Conservation (phyloP, 1,284 basidiomycete genomes). For the Entoloma clypeatum region DNA sequence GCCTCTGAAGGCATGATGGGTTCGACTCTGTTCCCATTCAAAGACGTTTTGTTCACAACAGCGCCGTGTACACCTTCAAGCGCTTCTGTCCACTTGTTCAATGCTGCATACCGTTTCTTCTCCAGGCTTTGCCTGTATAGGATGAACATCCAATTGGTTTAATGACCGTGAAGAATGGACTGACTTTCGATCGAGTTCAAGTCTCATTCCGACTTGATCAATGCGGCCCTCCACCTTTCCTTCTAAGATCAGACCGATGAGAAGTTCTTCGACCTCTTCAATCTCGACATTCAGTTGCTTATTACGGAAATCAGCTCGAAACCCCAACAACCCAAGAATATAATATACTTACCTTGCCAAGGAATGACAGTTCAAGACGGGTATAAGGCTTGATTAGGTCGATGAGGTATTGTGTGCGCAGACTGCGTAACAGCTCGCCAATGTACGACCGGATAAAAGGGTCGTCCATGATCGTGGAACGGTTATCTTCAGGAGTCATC, state of each 20-base stretch:
- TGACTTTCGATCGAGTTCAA: constrained; percentile 87
- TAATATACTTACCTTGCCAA: constrained; percentile 66
- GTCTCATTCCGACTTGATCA: constrained; percentile 90
- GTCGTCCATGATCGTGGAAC: constrained; percentile 92
- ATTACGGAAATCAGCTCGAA: constrained; percentile 1
- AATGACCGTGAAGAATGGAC: constrained; percentile 28
- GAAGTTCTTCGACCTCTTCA: constrained; percentile 87
- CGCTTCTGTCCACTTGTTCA: constrained; percentile 79
- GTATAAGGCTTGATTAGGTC: constrained; percentile 98
- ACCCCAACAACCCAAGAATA: not conserved
- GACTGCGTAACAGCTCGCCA: constrained; percentile 88
- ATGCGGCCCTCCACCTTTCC: constrained; percentile 93
- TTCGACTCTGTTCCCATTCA: constrained; percentile 35
- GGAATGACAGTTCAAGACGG: constrained; percentile 85
- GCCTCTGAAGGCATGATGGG: no score
- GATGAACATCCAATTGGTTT: constrained; percentile 7
- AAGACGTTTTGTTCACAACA: constrained; percentile 69
- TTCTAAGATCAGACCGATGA: constrained; percentile 92
- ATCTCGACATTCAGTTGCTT: constrained; percentile 91
- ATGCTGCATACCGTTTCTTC: constrained; percentile 77
- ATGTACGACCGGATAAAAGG: constrained; percentile 92
- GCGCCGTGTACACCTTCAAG: constrained; percentile 68
- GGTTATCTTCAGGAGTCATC: constrained; percentile 63
- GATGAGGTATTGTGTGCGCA: constrained; percentile 95
- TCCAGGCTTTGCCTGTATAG: constrained; percentile 70